Evolutionary conservation across 2,329 filamentous ascomycete species (phyloP), one percentile per base, ranked within the genome.

Genomic region (Eurotiales sp.): DNA sequence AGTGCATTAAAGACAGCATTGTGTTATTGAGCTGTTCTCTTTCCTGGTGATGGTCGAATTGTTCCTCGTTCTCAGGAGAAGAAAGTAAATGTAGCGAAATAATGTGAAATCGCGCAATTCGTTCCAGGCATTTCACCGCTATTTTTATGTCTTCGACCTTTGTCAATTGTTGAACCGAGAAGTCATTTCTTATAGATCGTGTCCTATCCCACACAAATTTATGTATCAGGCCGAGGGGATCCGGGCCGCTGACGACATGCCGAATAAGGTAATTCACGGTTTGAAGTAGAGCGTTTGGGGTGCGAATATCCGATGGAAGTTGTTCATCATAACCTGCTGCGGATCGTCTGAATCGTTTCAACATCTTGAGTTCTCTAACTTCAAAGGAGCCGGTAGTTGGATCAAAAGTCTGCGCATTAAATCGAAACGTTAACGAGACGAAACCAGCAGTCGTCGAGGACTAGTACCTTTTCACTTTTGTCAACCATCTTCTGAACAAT

Each of bases 131-230:
- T 19, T 79, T 77, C 6, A 85, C 78, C 4, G 81, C 79, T 17
- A 79, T 74, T 42, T 70, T 66, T 30, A 85, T 73, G 60, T 84
- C 78, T n/a, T 73, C 69, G n/a, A 70, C 64, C 55, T 77, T 78
- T 7, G 76, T 78, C 52, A 84, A 68, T 59, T 81, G 78, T 62
- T 84, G 81, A 17, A 84, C 83, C 2, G 80, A 81, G 46, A 85
- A 81, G 61, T 86, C 83, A 59, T 85, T 85, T 36, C 83, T 77
- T 52, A 86, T 78, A 4, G 80, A 82, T 42, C 83, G 75, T 29
- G 82, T 84, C 15, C 83, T 76, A 61, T 85, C 82, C 83, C 83
- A 86, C 22, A 85, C 75, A 63, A 84, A 86, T 54, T 78, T 77
- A 59, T 85, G 80, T 11, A 83, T 75, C n/a, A 73, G 63, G 1